Percentiles rank a stretch among this genome's conserved stretches.
Evolutionary conservation across 129 eudicot species (phyloP).

Genomic region (Arctium minus): DNA sequence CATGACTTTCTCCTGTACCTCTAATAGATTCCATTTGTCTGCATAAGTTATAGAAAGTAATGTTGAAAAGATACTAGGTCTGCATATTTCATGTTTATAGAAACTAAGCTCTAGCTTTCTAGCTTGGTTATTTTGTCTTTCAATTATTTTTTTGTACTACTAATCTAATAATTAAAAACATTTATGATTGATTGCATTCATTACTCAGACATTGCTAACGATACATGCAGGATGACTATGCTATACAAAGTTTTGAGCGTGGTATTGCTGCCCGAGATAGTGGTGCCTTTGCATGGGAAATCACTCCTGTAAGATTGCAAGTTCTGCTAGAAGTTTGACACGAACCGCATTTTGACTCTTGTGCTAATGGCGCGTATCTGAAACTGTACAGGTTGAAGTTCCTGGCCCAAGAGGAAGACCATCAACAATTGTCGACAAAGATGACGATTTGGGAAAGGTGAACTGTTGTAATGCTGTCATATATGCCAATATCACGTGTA

Average conservation of each 20-base stretch:
- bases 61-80: not conserved
- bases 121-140: not conserved
- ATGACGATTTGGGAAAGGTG: slow-evolving; percentile 93
- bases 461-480: slow-evolving; percentile 4
- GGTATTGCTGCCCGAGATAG: slow-evolving; percentile 88
- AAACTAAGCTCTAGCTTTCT: slow-evolving; percentile 1
- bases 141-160: not conserved
- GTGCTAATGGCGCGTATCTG: slow-evolving; percentile 8
- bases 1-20: not conserved
- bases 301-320: slow-evolving; percentile 60
- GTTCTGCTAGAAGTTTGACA: not conserved
- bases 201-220: slow-evolving; percentile 13
- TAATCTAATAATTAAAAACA: not conserved
- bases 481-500: not conserved
- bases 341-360: slow-evolving; percentile 9
- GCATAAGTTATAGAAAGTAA: not conserved
- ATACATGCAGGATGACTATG: slow-evolving; percentile 69
- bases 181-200: not conserved
- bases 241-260: slow-evolving; percentile 88
- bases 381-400: slow-evolving; percentile 67
- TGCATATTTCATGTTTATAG: not conserved
- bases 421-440: slow-evolving; percentile 75
- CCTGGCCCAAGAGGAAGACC: slow-evolving; percentile 95
- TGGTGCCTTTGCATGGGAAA: slow-evolving; percentile 88
- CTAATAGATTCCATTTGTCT: not conserved